phyloP scores from a whole-genome alignment of 306 rosid species.

The Vigna nakashimae region DNA sequence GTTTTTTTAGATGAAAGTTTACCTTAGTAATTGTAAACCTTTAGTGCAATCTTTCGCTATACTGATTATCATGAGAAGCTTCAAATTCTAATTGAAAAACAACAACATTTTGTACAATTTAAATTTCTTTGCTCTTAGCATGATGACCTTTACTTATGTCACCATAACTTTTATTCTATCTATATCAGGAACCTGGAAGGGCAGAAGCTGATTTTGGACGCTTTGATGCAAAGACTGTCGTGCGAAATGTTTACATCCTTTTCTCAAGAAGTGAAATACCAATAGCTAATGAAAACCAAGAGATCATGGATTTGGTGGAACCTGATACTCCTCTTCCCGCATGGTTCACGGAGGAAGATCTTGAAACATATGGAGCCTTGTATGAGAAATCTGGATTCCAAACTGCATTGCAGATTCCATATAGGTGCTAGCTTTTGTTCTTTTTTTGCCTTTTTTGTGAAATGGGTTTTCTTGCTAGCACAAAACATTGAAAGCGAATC shows the following conservation, averaged over 20 bases:
- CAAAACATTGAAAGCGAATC: neutral
- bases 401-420: conserved; percentile 77
- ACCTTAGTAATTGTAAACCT: neutral
- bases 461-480: neutral
- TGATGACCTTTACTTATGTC: neutral
- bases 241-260: conserved; percentile 72
- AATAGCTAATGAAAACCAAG: conserved; percentile 72
- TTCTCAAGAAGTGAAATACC: conserved; percentile 82
- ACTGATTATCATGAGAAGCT: neutral
- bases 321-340: conserved; percentile 75
- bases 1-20: neutral
- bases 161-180: conserved; percentile 31
- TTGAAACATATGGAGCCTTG: conserved; percentile 62
- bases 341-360: conserved; percentile 86
- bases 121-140: neutral
- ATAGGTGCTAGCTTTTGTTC: conserved; percentile 58
- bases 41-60: neutral
- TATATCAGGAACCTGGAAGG: conserved; percentile 71
- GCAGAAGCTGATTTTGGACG: conserved; percentile 93
- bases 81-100: neutral
- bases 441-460: neutral
- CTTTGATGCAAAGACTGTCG: conserved; percentile 68
- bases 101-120: neutral
- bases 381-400: conserved; percentile 82
- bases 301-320: conserved; percentile 89